phyloP scores from a whole-genome alignment of 352 stramenopile genomes.

The Globisporangium megalacanthum region DNA sequence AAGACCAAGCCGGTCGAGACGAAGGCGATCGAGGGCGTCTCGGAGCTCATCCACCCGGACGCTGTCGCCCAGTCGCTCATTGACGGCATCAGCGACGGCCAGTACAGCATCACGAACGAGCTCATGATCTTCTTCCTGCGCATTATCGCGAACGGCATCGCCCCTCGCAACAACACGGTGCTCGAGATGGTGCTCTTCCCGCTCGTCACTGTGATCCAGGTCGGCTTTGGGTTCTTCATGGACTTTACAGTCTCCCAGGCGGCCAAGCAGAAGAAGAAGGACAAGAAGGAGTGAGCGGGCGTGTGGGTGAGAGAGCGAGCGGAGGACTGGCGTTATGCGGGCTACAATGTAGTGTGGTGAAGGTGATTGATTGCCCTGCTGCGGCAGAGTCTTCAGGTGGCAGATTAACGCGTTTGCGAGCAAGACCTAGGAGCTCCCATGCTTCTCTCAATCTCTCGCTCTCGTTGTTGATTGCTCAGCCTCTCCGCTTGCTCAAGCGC shows the following conservation, averaged over 20 bases:
- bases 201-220: slow-evolving; percentile 55
- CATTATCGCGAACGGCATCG: slow-evolving; percentile 67
- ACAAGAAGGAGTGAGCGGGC: slow-evolving; percentile 37
- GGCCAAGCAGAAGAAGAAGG: slow-evolving; percentile 44
- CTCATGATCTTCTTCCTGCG: slow-evolving; percentile 67
- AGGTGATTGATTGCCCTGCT: no score
- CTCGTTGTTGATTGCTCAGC: slow-evolving; percentile 36
- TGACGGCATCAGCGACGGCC: slow-evolving; percentile 49
- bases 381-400: no score
- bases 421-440: no score
- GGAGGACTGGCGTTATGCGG: no score
- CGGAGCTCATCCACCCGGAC: slow-evolving; percentile 41
- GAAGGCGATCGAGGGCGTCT: slow-evolving; percentile 67
- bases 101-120: slow-evolving; percentile 83
- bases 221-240: slow-evolving; percentile 78
- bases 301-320: no score
- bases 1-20: slow-evolving; percentile 68
- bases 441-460: no score
- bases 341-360: no score
- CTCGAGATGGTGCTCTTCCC: slow-evolving; percentile 69
- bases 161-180: slow-evolving; percentile 62
- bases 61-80: slow-evolving; percentile 63
- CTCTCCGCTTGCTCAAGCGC: slow-evolving; percentile 94
- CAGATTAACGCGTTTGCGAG: no score
- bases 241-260: slow-evolving; percentile 65